phyloP scores from a whole-genome alignment of 371 early-diverging fungal species.

The Actinomucor elegans region DNA sequence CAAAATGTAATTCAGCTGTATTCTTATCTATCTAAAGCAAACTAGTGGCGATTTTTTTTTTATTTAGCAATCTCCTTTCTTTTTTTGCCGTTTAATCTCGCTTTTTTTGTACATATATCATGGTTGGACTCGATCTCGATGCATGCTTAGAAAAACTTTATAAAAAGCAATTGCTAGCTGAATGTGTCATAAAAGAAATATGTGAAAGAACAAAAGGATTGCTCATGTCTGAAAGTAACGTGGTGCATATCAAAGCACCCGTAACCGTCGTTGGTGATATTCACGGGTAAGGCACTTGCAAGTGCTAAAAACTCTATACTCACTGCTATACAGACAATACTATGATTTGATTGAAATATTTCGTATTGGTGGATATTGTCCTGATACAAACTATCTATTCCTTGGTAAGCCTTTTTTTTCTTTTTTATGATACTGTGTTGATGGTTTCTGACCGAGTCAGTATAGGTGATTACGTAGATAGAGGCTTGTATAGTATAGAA shows the following conservation, averaged over 20 bases:
- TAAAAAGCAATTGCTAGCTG: conserved; percentile 80
- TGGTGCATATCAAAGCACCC: conserved; percentile 84
- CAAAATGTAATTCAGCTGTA: not conserved
- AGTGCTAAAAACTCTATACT: not conserved
- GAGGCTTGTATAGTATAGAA: conserved; percentile 95
- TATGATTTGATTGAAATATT: conserved; percentile 96
- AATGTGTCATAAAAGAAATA: conserved; percentile 82
- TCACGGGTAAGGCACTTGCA: conserved; percentile 71
- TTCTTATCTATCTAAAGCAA: not conserved
- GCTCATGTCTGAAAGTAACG: conserved; percentile 89
- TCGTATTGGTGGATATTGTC: conserved; percentile 90
- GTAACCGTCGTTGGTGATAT: conserved; percentile 96
- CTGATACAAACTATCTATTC: conserved; percentile 94
- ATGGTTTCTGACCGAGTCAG: too few species aligned
- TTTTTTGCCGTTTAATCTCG: conserved; percentile 7
- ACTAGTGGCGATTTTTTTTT: not conserved
- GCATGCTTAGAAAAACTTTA: conserved; percentile 70
- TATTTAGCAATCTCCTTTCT: not conserved
- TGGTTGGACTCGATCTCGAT: conserved; percentile 68
- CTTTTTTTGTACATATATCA: conserved; percentile 4
- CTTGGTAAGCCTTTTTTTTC: too few species aligned
- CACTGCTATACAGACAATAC: conserved; percentile 74
- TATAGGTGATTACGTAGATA: conserved; percentile 98
- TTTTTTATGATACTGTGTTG: too few species aligned
- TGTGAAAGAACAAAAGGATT: conserved; percentile 89